These are phyloP conservation scores for Thalassiosira livingstoniorum DNA, from an alignment of 352 stramenopile species.

Conservation along the genomic window DNA sequence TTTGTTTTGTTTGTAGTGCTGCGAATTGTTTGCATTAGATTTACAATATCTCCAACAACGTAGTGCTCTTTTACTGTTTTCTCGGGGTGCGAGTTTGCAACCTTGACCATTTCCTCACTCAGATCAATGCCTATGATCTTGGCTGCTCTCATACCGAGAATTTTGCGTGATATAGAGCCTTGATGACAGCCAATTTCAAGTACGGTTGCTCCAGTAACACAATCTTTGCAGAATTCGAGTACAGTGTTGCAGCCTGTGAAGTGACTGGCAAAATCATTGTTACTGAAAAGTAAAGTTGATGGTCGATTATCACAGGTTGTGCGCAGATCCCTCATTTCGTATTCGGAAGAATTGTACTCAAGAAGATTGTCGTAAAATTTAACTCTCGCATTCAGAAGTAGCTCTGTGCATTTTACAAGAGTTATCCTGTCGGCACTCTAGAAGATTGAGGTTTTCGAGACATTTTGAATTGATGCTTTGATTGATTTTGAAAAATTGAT, in stretches of 20 bases:
- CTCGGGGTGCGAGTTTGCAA: not conserved
- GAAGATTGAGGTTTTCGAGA: too few species aligned
- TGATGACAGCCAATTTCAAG: conserved; percentile 10
- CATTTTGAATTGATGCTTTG: too few species aligned
- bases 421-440: conserved; percentile 6
- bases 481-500: too few species aligned
- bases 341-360: not conserved
- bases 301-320: conserved; percentile 5
- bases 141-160: not conserved
- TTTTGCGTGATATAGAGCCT: conserved; percentile 9
- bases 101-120: conserved; percentile 5
- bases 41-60: conserved; percentile 2
- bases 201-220: conserved; percentile 5
- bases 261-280: not conserved
- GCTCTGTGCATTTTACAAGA: conserved; percentile 17
- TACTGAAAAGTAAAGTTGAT: not conserved
- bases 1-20: not conserved
- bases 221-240: conserved; percentile 2
- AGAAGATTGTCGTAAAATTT: conserved; percentile 21
- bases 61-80: conserved; percentile 2
- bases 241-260: conserved; percentile 4
- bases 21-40: not conserved
- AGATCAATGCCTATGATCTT: conserved; percentile 9
- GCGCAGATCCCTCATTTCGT: not conserved
- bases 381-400: conserved; percentile 28